Evolutionary conservation across 331 rosid species (phyloP).

Genomic region (Malus hybrid): DNA sequence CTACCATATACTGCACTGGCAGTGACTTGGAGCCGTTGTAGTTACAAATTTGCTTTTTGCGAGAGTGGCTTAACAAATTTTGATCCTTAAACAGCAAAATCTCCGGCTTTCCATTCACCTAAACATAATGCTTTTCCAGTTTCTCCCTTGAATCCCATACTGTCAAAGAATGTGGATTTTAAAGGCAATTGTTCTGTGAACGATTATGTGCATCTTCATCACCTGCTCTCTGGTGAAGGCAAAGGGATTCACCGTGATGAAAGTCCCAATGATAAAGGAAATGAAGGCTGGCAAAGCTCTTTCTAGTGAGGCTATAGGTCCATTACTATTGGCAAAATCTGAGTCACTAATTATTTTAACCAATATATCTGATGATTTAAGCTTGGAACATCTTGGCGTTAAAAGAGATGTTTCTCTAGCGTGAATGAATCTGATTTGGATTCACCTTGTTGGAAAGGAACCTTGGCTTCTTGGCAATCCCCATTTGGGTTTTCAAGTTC

Average conservation of each 20-base stretch:
- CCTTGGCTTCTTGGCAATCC: constrained; percentile 15
- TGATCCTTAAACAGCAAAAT: background rate
- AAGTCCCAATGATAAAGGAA: background rate
- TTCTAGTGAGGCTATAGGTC: background rate
- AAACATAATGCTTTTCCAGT: background rate
- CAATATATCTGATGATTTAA: background rate
- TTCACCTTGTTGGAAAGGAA: constrained; percentile 69
- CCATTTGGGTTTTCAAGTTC: constrained; percentile 22
- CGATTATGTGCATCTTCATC: background rate
- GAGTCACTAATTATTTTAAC: background rate
- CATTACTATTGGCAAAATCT: background rate
- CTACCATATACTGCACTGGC: constrained; percentile 2
- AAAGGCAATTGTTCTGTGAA: background rate
- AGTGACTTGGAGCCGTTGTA: background rate
- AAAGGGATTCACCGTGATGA: constrained; percentile 5
- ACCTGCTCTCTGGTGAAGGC: constrained; percentile 1
- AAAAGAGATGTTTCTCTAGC: constrained; percentile 4
- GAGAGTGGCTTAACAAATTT: background rate
- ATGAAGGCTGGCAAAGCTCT: background rate
- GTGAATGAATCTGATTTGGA: constrained; percentile 54
- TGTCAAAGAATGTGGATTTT: background rate
- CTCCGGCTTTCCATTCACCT: background rate
- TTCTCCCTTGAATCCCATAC: background rate
- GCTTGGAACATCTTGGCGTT: background rate
- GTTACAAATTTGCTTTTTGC: background rate